Evolutionary conservation across 805 yeast genomes (phyloP).

Genomic region (Nakazawaea ishiwadae): DNA sequence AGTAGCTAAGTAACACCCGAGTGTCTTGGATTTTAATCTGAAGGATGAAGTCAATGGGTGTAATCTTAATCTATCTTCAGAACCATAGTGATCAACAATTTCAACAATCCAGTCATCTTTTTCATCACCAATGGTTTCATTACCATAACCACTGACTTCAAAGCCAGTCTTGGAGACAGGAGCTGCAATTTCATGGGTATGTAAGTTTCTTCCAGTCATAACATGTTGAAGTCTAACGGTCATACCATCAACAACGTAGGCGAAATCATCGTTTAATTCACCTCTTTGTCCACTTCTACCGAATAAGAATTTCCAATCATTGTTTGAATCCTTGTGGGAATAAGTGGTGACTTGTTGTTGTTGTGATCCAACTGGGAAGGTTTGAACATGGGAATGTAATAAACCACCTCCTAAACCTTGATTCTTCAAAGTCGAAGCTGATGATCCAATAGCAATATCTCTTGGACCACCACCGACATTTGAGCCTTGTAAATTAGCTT

Average conservation of each 20-base stretch:
- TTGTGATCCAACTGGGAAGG: slow-evolving; percentile 87
- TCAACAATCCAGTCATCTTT: slow-evolving; percentile 92
- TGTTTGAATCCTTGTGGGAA: slow-evolving; percentile 83
- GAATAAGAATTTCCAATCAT: slow-evolving; percentile 72
- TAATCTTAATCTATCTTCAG: slow-evolving; percentile 44
- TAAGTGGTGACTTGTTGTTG: slow-evolving; percentile 96
- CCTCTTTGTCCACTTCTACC: slow-evolving; percentile 40
- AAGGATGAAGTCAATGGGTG: slow-evolving; percentile 78
- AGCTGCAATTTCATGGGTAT: slow-evolving; percentile 76
- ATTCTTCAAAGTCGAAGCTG: slow-evolving; percentile 61
- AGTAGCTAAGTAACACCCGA: slow-evolving; percentile 77
- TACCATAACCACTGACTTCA: slow-evolving; percentile 90
- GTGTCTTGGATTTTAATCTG: slow-evolving; percentile 55
- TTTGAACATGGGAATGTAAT: slow-evolving; percentile 83
- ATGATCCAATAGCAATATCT: slow-evolving; percentile 53
- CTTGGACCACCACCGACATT: slow-evolving; percentile 64
- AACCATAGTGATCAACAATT: slow-evolving; percentile 57
- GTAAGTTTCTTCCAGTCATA: slow-evolving; percentile 68
- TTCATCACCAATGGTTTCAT: slow-evolving; percentile 61
- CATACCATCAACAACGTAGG: slow-evolving; percentile 54
- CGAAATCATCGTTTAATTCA: slow-evolving; percentile 25
- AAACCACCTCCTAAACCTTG: slow-evolving; percentile 74
- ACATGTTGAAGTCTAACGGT: slow-evolving; percentile 69
- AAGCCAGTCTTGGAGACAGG: slow-evolving; percentile 61
- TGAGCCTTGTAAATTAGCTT: slow-evolving; percentile 73